Base-by-base conservation (phyloP, 1,284 basidiomycete genomes). In the Ceratobasidium sp. region DNA sequence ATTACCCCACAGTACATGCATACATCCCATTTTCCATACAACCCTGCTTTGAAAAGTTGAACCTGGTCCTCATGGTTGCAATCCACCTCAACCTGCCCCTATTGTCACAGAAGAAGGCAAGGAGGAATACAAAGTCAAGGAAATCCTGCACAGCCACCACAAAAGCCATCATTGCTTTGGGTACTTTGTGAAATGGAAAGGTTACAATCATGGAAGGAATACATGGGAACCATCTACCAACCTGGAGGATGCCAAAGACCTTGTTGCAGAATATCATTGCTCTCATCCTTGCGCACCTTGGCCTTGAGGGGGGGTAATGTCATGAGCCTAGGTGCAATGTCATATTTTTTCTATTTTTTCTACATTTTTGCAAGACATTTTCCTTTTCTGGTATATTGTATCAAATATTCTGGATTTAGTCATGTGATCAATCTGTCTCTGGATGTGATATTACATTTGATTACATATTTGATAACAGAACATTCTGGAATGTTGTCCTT, bases 11-110 rank as follows among this genome's bases (percentile, higher is more conserved):
- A 34, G 72, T 7, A 65, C 76, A 71, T 69, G 73, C 62, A 74
- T 82, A 2, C 80, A 83, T 70, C 70, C 75, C 1, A 77, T 81
- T 2, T 82, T 82, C 74, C 76, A 80, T 68, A 75, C 77, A 29
- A 70, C 70, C 15, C 75, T 76, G 8, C 76, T 78, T 3, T 22
- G n/a, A 1, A 12, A 43, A 31, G 22, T 8, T 12, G 25, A 43
- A 5, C 1, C 4, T 3, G 55, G 42, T 22, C 38, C n/a, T n/a
- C n/a, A 13, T 22, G 47, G 47, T 1, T 17, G 68, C 13, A 25
- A 10, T 1, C 54, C 42, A 13, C 22, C 1, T 7, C 32, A 32
- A 27, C 55, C 55, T 0, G 64, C 62, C 12, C 70, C 69, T 0
- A 65, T 73, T n/a, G 50, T 67, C 13, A 22, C 73, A 10, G 43